Evolutionary conservation across 2,329 filamentous ascomycete genomes (phyloP).

Genomic region (Aspergillus neotritici): DNA sequence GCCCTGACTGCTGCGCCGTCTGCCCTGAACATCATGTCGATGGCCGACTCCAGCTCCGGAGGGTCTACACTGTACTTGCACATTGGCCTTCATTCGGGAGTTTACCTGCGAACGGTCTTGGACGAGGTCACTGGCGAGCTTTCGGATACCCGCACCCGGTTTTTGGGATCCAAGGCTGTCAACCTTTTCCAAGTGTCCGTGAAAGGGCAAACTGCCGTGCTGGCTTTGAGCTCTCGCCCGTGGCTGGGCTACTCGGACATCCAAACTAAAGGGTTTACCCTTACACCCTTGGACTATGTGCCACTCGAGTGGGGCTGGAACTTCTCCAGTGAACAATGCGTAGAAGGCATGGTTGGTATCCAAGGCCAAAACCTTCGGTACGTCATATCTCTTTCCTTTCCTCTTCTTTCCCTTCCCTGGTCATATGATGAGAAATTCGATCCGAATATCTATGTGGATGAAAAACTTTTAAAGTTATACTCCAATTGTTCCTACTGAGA

Average conservation of each 20-base stretch:
- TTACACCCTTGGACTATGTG: conserved; percentile 85
- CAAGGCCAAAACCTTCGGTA: conserved; percentile 84
- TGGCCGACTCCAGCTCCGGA: conserved; percentile 88
- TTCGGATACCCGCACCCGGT: conserved; percentile 89
- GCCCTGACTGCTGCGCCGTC: conserved; percentile 86
- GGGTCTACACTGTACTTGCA: conserved; percentile 88
- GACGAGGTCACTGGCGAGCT: conserved; percentile 95
- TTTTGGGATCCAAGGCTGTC: conserved; percentile 84
- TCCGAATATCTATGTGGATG: conserved; percentile 41
- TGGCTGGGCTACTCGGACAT: conserved; percentile 93
- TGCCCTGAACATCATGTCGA: conserved; percentile 83
- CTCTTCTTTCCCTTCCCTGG: conserved; percentile 22
- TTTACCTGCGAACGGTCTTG: conserved; percentile 89
- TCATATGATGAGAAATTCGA: conserved; percentile 43
- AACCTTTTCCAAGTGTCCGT: conserved; percentile 89
- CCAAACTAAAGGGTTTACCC: conserved; percentile 79
- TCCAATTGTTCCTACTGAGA: conserved; percentile 99
- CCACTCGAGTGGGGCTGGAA: conserved; percentile 92
- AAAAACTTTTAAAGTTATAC: conserved; percentile 39
- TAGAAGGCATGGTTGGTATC: conserved; percentile 89
- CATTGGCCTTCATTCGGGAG: conserved; percentile 90
- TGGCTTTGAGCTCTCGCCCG: conserved; percentile 87
- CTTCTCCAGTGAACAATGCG: conserved; percentile 90
- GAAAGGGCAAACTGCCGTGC: conserved; percentile 73
- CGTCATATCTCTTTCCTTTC: conserved; percentile 30